phyloP scores from a whole-genome alignment of 345 rosid species.

The Gossypium anomalum region DNA sequence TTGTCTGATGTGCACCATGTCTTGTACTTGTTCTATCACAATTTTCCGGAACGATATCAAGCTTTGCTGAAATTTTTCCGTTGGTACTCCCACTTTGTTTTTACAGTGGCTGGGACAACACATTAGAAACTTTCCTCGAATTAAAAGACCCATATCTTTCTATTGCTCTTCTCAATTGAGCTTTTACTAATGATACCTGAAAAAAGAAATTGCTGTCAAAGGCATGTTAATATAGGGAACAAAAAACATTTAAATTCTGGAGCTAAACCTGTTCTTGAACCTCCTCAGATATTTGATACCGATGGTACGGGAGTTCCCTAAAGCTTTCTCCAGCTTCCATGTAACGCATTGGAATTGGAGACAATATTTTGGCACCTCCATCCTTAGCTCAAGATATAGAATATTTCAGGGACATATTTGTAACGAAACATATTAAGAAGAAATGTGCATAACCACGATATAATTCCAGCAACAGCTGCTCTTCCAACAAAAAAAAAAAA shows the following conservation, averaged over 20 bases:
- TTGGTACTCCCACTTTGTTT: conserved; percentile 30
- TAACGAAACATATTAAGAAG: background rate
- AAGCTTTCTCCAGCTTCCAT: conserved; percentile 80
- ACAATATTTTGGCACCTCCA: conserved; percentile 58
- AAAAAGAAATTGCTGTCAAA: background rate
- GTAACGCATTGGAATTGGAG: conserved; percentile 76
- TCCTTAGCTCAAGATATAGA: conserved; percentile 50
- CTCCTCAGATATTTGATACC: conserved; percentile 71
- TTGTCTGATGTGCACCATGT: conserved; percentile 21
- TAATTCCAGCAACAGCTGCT: conserved; percentile 14
- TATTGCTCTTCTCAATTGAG: conserved; percentile 73
- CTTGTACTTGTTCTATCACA: conserved; percentile 6
- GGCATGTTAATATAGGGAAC: background rate
- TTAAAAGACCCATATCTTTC: conserved; percentile 61
- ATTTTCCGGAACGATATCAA: conserved; percentile 5
- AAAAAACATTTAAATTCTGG: background rate
- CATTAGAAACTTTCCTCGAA: conserved; percentile 36
- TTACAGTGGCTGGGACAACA: conserved; percentile 44
- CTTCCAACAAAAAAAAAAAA: background rate
- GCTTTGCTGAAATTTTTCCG: conserved; percentile 23
- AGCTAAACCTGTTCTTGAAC: conserved; percentile 72
- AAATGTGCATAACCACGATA: conserved; percentile 14
- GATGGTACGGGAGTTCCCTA: conserved; percentile 60
- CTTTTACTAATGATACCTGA: conserved; percentile 69
- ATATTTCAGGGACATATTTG: conserved; percentile 28